Conservation (phyloP, 345 rosid species). For the Eucalyptus polyanthemos region DNA sequence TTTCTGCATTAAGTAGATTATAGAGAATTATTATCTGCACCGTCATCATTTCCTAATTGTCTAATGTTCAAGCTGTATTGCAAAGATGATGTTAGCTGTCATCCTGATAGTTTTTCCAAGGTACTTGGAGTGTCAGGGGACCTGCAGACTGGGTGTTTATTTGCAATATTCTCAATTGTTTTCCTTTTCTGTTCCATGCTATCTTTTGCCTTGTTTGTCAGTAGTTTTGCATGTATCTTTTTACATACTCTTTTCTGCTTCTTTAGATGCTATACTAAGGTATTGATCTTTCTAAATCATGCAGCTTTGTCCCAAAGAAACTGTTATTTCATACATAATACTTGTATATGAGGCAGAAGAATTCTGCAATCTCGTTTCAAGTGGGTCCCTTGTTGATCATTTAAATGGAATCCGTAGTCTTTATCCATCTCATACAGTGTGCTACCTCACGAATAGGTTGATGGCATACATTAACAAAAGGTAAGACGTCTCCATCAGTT, state of each 20-base stretch:
- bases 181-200: neutral
- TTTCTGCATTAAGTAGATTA: neutral
- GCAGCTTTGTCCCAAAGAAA: conserved; percentile 48
- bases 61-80: neutral
- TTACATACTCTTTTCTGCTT: neutral
- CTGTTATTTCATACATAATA: conserved; percentile 42
- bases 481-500: conserved; percentile 11
- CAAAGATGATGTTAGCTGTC: neutral
- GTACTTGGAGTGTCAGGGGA: neutral
- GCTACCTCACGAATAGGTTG: conserved; percentile 81
- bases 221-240: neutral
- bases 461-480: conserved; percentile 68
- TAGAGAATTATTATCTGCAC: neutral
- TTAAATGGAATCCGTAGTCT: conserved; percentile 45
- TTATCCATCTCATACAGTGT: conserved; percentile 73
- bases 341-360: conserved; percentile 77
- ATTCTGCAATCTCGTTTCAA: conserved; percentile 60
- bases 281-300: neutral
- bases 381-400: conserved; percentile 38
- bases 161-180: neutral
- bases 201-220: neutral
- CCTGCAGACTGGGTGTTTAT: neutral
- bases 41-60: neutral
- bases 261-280: neutral
- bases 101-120: neutral